These are phyloP conservation scores for Penicillium arizonense DNA, from an alignment of 495 filamentous ascomycete species.

Conservation along the genomic window DNA sequence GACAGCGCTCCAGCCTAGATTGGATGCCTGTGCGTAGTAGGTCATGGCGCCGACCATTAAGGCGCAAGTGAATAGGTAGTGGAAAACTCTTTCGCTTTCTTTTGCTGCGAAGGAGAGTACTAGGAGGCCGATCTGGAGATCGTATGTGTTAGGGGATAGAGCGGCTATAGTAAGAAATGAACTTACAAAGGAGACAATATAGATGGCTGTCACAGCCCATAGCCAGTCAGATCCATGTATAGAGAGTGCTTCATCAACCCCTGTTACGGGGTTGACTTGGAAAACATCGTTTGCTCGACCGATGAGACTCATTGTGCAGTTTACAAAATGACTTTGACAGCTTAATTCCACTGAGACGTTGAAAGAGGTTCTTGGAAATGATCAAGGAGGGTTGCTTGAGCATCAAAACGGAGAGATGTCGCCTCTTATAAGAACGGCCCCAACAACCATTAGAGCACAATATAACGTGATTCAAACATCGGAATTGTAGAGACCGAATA, in stretches of 20 bases:
- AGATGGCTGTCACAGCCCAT: constrained; percentile 50
- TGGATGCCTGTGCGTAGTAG: constrained; percentile 68
- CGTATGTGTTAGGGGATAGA: not conserved
- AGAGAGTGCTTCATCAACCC: constrained; percentile 58
- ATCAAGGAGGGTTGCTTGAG: too few species aligned
- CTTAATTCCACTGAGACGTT: too few species aligned
- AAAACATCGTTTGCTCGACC: constrained; percentile 49
- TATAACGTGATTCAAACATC: too few species aligned
- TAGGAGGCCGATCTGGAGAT: constrained; percentile 37
- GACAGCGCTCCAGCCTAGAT: constrained; percentile 63
- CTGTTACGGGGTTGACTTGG: constrained; percentile 40
- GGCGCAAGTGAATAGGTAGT: constrained; percentile 63
- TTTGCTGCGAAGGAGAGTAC: constrained; percentile 49
- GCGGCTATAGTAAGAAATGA: not conserved
- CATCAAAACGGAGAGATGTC: too few species aligned
- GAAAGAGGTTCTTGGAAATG: too few species aligned
- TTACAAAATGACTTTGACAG: too few species aligned
- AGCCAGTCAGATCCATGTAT: constrained; percentile 58
- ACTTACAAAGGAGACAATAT: constrained; percentile 12
- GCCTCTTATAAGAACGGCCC: too few species aligned
- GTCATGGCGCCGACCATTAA: constrained; percentile 62
- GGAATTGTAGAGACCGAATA: too few species aligned
- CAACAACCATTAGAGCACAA: too few species aligned
- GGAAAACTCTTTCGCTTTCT: constrained; percentile 60
- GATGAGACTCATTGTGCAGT: constrained; percentile 24